Conservation (phyloP, 2,329 filamentous ascomycete genomes). For the Alternaria tenuissima region DNA sequence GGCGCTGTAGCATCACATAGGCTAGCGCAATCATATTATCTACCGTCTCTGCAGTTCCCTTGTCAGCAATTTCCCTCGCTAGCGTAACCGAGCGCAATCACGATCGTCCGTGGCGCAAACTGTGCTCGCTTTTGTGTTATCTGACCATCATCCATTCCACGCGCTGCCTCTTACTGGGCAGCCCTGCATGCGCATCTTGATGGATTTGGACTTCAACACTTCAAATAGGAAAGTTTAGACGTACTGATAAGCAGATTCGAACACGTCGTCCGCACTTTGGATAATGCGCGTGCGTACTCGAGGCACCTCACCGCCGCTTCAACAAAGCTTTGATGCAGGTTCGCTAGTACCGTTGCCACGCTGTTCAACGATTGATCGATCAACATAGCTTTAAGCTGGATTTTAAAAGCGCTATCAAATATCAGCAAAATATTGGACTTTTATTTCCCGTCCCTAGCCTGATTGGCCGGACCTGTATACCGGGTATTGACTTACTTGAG, state of each 20-base stretch:
- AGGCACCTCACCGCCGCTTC: constrained; percentile 81
- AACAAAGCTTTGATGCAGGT: constrained; percentile 76
- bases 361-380: constrained; percentile 83
- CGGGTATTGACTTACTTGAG: constrained; percentile 63
- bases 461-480: constrained; percentile 14
- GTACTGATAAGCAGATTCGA: constrained; percentile 67
- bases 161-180: constrained; percentile 18
- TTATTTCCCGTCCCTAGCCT: not conserved
- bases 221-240: constrained; percentile 34
- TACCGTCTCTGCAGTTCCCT: constrained; percentile 64
- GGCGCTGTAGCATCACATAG: constrained; percentile 68
- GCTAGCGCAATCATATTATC: constrained; percentile 71
- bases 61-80: constrained; percentile 27
- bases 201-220: constrained; percentile 11
- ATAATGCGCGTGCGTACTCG: constrained; percentile 68
- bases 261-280: constrained; percentile 63
- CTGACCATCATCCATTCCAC: constrained; percentile 17
- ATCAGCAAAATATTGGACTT: constrained; percentile 23
- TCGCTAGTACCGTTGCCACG: constrained; percentile 71
- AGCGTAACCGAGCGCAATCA: constrained; percentile 15
- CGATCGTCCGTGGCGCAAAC: constrained; percentile 27
- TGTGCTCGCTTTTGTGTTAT: constrained; percentile 22
- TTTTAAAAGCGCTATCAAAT: constrained; percentile 71
- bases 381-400: constrained; percentile 85
- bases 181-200: constrained; percentile 19